Percentiles rank a stretch among this genome's conserved stretches.
These are phyloP conservation scores for Apiospora aurea DNA, from an alignment of 2,329 filamentous ascomycete species.

Conservation along the genomic window DNA sequence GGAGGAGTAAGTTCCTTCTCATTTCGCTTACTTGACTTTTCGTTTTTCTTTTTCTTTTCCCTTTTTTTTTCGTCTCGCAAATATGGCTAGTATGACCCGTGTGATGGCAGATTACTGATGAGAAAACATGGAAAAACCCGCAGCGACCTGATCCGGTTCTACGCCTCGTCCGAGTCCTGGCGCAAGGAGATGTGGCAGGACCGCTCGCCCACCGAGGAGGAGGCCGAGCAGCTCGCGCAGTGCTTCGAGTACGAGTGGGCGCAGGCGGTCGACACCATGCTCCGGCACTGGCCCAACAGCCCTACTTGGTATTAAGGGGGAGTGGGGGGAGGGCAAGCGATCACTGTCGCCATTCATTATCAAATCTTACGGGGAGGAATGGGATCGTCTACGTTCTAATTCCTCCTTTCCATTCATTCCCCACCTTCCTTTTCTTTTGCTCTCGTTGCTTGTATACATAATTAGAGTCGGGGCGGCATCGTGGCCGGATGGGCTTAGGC, in stretches of 20 bases:
- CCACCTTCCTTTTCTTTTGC: no score
- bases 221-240: slow-evolving; percentile 64
- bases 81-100: neutral
- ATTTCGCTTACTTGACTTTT: neutral
- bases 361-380: neutral
- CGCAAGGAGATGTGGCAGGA: slow-evolving; percentile 76
- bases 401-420: no score
- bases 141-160: slow-evolving; percentile 61
- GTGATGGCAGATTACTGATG: neutral
- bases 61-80: slow-evolving; percentile 28
- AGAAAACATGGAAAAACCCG: neutral
- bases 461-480: no score
- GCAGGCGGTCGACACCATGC: slow-evolving; percentile 68
- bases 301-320: slow-evolving; percentile 59
- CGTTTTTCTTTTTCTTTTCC: neutral
- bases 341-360: neutral
- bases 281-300: slow-evolving; percentile 70
- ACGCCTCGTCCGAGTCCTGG: slow-evolving; percentile 66
- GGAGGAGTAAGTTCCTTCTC: slow-evolving; percentile 60
- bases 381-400: neutral
- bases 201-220: slow-evolving; percentile 59
- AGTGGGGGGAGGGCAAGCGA: neutral
- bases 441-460: no score
- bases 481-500: no score
- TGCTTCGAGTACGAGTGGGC: slow-evolving; percentile 74